Evolutionary conservation across 2,329 filamentous ascomycete species (phyloP).

Genomic region (Claviceps arundinis): DNA sequence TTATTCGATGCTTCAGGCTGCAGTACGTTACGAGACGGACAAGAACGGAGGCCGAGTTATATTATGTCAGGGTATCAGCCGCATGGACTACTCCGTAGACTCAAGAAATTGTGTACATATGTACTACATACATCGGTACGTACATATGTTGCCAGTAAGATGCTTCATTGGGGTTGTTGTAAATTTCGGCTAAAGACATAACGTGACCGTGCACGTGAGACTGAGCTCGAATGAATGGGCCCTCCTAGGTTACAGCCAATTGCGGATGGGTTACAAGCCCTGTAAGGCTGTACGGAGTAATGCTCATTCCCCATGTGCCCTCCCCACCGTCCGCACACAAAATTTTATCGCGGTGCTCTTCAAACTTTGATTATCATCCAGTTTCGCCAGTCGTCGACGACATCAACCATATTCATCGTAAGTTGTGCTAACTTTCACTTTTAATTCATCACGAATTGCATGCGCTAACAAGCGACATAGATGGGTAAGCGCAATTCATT

Average conservation of each 20-base stretch:
- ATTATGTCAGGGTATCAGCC: background rate
- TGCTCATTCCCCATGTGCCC: slow-evolving; percentile 20
- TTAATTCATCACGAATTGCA: slow-evolving; percentile 19
- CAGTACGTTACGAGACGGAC: background rate
- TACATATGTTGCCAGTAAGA: background rate
- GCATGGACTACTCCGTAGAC: background rate
- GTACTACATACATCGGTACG: background rate
- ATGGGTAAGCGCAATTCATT: slow-evolving; percentile 43
- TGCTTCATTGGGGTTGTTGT: background rate
- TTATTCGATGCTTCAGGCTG: background rate
- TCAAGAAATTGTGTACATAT: background rate
- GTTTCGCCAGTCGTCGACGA: slow-evolving; percentile 30
- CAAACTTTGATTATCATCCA: slow-evolving; percentile 27
- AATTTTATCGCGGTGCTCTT: slow-evolving; percentile 26
- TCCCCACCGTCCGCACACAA: slow-evolving; percentile 29
- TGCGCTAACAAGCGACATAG: slow-evolving; percentile 31
- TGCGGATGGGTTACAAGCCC: slow-evolving; percentile 23
- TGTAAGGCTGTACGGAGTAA: slow-evolving; percentile 10
- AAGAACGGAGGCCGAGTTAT: background rate
- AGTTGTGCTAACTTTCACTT: slow-evolving; percentile 19
- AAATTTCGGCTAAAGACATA: background rate
- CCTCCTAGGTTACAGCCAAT: slow-evolving; percentile 16
- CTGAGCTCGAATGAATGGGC: background rate
- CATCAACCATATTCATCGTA: slow-evolving; percentile 36
- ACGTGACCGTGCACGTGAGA: slow-evolving; percentile 6